Percentiles rank a stretch among this genome's conserved stretches.
These are phyloP conservation scores for Sesbania bispinosa DNA, from an alignment of 306 rosid species.

Conservation along the genomic window DNA sequence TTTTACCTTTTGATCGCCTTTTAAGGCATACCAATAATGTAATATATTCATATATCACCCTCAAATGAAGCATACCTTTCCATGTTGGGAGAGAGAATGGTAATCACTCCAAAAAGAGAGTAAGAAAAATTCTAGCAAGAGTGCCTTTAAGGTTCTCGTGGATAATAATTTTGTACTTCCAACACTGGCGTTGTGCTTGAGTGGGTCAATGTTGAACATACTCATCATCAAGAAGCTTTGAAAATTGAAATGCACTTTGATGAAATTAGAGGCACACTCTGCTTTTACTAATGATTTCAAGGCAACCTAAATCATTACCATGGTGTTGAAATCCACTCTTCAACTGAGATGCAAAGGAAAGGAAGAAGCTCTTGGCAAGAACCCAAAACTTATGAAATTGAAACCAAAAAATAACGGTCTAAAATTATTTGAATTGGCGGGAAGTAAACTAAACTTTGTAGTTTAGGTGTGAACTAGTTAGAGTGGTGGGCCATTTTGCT, in stretches of 20 bases:
- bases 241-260: not conserved
- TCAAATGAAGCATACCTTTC: not conserved
- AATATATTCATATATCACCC: not conserved
- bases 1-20: slow-evolving; percentile 3
- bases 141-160: not conserved
- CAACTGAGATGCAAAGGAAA: not conserved
- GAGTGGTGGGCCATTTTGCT: slow-evolving; percentile 44
- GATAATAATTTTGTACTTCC: slow-evolving; percentile 4
- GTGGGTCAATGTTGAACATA: slow-evolving; percentile 20
- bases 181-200: slow-evolving; percentile 3
- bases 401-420: slow-evolving; percentile 27
- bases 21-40: not conserved
- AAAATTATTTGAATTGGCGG: slow-evolving; percentile 31
- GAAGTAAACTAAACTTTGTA: slow-evolving; percentile 22
- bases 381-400: not conserved
- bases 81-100: not conserved
- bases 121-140: not conserved
- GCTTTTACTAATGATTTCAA: slow-evolving; percentile 11
- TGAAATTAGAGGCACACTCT: slow-evolving; percentile 12
- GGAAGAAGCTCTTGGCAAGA: not conserved
- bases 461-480: slow-evolving; percentile 63
- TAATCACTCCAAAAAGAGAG: not conserved
- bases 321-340: not conserved
- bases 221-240: not conserved
- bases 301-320: not conserved